Evolutionary conservation across 108 stramenopile species (phyloP).

Genomic region (Epithemia pelagica): DNA sequence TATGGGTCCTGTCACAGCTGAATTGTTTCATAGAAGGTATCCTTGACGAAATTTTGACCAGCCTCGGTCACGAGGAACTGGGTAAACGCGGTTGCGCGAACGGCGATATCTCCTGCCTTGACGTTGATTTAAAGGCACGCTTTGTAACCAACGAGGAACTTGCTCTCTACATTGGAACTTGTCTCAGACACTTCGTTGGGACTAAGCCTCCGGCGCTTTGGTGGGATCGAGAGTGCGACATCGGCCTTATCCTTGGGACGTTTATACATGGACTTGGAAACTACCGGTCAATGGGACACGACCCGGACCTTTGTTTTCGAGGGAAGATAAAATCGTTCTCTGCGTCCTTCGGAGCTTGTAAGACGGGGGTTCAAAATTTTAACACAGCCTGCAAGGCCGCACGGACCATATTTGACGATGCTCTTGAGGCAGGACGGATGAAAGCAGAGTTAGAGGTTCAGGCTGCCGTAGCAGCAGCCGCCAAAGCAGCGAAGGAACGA

Average conservation of each 20-base stretch:
- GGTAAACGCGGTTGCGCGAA: constrained; percentile 69
- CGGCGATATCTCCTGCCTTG: constrained; percentile 47
- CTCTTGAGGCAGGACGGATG: constrained; percentile 55
- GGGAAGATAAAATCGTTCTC: constrained; percentile 40
- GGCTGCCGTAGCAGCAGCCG: constrained; percentile 71
- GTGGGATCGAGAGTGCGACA: constrained; percentile 83
- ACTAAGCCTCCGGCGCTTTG: constrained; percentile 41
- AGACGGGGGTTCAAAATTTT: constrained; percentile 43
- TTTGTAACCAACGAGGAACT: constrained; percentile 72
- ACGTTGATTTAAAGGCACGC: constrained; percentile 65
- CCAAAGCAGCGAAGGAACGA: constrained; percentile 37
- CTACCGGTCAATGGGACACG: constrained; percentile 74
- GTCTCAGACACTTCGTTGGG: background rate
- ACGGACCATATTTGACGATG: constrained; percentile 54
- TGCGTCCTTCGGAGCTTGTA: constrained; percentile 37
- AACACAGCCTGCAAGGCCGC: constrained; percentile 40
- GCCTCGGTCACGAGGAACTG: constrained; percentile 68
- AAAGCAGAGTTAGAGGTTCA: constrained; percentile 71
- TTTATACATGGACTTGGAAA: constrained; percentile 84
- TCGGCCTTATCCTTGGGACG: constrained; percentile 69
- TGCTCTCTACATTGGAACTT: constrained; percentile 35
- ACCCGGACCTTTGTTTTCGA: constrained; percentile 63
- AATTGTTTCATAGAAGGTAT: constrained; percentile 51
- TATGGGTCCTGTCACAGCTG: constrained; percentile 56
- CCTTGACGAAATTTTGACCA: constrained; percentile 42